phyloP scores from a whole-genome alignment of 2,329 filamentous ascomycete species.

The Cladophialophora bantiana region DNA sequence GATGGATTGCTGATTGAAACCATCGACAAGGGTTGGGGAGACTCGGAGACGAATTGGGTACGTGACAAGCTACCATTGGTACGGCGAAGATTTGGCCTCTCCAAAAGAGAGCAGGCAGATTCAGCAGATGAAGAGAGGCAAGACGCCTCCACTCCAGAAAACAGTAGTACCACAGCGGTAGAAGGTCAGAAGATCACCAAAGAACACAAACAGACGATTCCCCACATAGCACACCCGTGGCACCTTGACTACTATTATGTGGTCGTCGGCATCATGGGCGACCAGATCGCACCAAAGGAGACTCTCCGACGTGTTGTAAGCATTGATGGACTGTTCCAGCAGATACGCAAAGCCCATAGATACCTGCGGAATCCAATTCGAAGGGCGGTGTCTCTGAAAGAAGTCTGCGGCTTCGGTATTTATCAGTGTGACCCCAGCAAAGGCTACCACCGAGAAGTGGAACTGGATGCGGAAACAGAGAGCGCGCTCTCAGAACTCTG shows the following conservation, averaged over 20 bases:
- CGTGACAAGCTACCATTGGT: slow-evolving; percentile 16
- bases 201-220: slow-evolving; percentile 7
- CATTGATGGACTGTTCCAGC: slow-evolving; percentile 25
- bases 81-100: slow-evolving; percentile 13
- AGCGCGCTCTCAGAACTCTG: slow-evolving; percentile 26
- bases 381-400: slow-evolving; percentile 22
- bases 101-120: slow-evolving; percentile 1
- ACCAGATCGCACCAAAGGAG: slow-evolving; percentile 22
- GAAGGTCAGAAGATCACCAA: slow-evolving; percentile 14
- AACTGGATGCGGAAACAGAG: slow-evolving; percentile 23
- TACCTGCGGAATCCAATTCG: slow-evolving; percentile 22
- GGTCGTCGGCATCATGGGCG: slow-evolving; percentile 25
- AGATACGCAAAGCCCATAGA: slow-evolving; percentile 28
- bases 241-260: slow-evolving; percentile 28
- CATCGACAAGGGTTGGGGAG: slow-evolving; percentile 21
- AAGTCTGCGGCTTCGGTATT: slow-evolving; percentile 27
- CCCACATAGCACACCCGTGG: slow-evolving; percentile 22
- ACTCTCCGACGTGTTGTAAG: slow-evolving; percentile 18
- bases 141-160: slow-evolving; percentile 11
- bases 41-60: slow-evolving; percentile 21
- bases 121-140: slow-evolving; percentile 13
- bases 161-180: slow-evolving; percentile 15
- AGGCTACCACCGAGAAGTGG: slow-evolving; percentile 25
- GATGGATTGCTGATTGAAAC: slow-evolving; percentile 6
- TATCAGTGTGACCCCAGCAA: slow-evolving; percentile 27